Evolutionary conservation across 192 early-diverging fungal species (phyloP).

Genomic region (Dimargaris cristalligena): DNA sequence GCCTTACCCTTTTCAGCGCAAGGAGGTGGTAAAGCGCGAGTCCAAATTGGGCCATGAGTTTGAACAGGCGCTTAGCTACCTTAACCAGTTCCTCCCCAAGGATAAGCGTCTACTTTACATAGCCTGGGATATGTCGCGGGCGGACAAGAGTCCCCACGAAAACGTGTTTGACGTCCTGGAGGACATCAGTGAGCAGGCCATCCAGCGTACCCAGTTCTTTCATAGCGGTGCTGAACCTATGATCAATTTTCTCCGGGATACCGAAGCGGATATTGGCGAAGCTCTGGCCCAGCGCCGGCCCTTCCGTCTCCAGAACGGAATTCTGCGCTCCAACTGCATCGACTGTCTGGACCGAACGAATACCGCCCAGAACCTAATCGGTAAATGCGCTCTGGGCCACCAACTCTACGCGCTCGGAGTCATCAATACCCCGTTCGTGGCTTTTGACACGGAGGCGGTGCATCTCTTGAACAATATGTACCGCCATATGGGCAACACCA

Average conservation of each 20-base stretch:
- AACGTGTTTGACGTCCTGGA: slow-evolving; percentile 84
- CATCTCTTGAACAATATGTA: slow-evolving; percentile 95
- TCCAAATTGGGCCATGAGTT: slow-evolving; percentile 76
- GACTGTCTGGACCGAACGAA: slow-evolving; percentile 98
- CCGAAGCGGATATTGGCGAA: slow-evolving; percentile 7
- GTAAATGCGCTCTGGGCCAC: slow-evolving; percentile 82
- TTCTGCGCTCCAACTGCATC: slow-evolving; percentile 92
- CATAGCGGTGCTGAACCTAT: slow-evolving; percentile 66
- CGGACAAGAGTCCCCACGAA: slow-evolving; percentile 74
- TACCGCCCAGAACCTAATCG: slow-evolving; percentile 89
- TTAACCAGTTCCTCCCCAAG: slow-evolving; percentile 78
- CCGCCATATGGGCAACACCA: slow-evolving; percentile 94
- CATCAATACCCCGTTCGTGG: slow-evolving; percentile 53
- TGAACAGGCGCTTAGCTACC: slow-evolving; percentile 56
- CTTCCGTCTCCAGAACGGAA: slow-evolving; percentile 51
- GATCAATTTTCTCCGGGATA: neutral
- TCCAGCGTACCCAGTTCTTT: slow-evolving; percentile 79
- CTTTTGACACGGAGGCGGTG: slow-evolving; percentile 84
- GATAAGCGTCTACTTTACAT: slow-evolving; percentile 72
- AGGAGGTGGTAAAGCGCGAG: slow-evolving; percentile 81
- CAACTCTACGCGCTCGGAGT: slow-evolving; percentile 83
- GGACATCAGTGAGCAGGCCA: slow-evolving; percentile 69
- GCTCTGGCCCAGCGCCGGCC: slow-evolving; percentile 14
- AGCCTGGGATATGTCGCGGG: slow-evolving; percentile 96
- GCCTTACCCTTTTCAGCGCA: slow-evolving; percentile 27